Conservation (phyloP, 495 filamentous ascomycete genomes). For the Penicillium robsamsonii region DNA sequence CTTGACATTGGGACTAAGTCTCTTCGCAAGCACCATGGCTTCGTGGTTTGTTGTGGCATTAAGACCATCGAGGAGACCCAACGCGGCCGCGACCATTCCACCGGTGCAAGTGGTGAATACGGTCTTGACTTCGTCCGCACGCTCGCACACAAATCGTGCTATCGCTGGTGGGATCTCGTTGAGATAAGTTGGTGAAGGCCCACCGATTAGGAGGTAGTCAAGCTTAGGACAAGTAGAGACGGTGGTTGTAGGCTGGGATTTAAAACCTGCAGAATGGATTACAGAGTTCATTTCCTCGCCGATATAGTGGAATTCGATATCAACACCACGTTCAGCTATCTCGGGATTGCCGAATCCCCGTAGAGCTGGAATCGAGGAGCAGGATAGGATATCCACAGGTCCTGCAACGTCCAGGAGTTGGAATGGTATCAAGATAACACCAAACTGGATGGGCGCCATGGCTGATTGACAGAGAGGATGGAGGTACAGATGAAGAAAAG, state of each 20-base stretch:
- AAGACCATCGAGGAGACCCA: background rate
- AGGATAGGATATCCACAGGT: background rate
- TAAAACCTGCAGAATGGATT: background rate
- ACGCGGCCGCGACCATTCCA: background rate
- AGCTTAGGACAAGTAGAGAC: background rate
- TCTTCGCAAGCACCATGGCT: background rate
- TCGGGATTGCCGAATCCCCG: background rate
- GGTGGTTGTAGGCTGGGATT: background rate
- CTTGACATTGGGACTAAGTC: background rate
- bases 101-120: slow-evolving; percentile 1
- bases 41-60: background rate
- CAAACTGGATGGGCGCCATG: slow-evolving; percentile 3
- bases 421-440: background rate
- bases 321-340: background rate
- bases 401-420: background rate
- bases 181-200: background rate
- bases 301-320: slow-evolving; percentile 1
- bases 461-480: background rate
- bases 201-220: background rate
- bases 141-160: background rate
- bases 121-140: background rate
- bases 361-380: background rate
- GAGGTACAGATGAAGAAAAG: background rate
- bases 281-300: background rate
- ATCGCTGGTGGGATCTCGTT: background rate